A percentile compares a stretch with the other conserved stretches of the same genome.
These are phyloP conservation scores for Yamadazyma insecticola DNA, from an alignment of 805 yeast species.

Conservation along the genomic window DNA sequence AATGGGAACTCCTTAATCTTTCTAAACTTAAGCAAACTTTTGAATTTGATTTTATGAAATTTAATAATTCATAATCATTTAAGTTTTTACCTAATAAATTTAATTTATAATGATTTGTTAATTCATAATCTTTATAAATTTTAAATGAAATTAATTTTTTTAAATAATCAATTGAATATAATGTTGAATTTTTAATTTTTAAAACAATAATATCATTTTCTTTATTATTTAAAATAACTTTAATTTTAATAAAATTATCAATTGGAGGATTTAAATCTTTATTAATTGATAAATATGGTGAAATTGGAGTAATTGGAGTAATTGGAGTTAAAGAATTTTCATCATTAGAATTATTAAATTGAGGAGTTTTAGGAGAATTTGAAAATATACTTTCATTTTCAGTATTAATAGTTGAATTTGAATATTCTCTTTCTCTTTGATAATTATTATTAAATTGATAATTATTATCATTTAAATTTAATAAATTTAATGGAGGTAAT, in stretches of 20 bases:
- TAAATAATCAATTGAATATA: slow-evolving; percentile 21
- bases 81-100: slow-evolving; percentile 6
- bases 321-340: slow-evolving; percentile 3
- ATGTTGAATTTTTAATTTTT: slow-evolving; percentile 17
- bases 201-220: slow-evolving; percentile 28
- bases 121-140: slow-evolving; percentile 25
- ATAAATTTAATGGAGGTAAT: slow-evolving; percentile 16
- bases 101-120: slow-evolving; percentile 23
- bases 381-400: slow-evolving; percentile 5
- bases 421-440: slow-evolving; percentile 1
- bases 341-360: background rate
- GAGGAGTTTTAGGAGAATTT: slow-evolving; percentile 5
- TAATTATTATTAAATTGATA: too few relatives aligned
- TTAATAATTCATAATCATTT: slow-evolving; percentile 7
- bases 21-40: slow-evolving; percentile 23
- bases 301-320: slow-evolving; percentile 8
- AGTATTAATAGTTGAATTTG: background rate
- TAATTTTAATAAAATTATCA: slow-evolving; percentile 18
- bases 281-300: slow-evolving; percentile 3
- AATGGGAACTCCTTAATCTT: slow-evolving; percentile 11
- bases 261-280: background rate
- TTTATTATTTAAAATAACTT: slow-evolving; percentile 19
- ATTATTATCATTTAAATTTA: background rate
- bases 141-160: slow-evolving; percentile 24
- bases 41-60: slow-evolving; percentile 14